Conservation (phyloP, 1,284 basidiomycete species). For the Flammula alnicola region DNA sequence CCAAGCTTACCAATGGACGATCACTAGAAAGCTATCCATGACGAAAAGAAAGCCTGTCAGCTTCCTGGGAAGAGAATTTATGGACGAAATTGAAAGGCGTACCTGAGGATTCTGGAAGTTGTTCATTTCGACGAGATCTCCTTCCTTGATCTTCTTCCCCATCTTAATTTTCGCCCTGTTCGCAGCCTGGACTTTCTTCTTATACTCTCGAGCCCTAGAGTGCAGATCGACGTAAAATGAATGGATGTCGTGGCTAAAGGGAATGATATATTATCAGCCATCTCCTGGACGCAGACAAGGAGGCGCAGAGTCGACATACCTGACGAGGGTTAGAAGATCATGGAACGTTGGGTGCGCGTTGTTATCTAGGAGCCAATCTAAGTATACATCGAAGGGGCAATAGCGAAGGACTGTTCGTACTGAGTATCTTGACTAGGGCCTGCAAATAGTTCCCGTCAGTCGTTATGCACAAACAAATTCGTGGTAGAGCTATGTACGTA, state of each 20-base stretch:
- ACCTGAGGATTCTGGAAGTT: conserved; percentile 32
- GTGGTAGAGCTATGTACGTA: conserved; percentile 8
- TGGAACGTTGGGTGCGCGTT: conserved; percentile 28
- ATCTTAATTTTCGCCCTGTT: conserved; percentile 11
- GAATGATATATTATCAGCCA: not conserved
- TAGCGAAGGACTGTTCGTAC: not conserved
- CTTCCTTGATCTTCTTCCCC: conserved; percentile 12
- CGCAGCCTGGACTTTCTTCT: conserved; percentile 8
- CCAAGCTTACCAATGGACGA: conserved; percentile 14
- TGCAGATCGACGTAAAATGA: conserved; percentile 26
- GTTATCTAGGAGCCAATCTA: conserved; percentile 10
- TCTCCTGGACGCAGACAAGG: not conserved
- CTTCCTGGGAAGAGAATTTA: not conserved
- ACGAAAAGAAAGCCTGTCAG: not conserved
- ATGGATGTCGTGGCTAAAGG: conserved; percentile 27
- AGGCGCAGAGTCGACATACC: conserved; percentile 18
- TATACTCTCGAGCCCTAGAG: conserved; percentile 17
- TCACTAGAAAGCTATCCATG: conserved; percentile 16
- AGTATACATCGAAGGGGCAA: not conserved
- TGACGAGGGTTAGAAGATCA: conserved; percentile 28
- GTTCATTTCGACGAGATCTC: conserved; percentile 26
- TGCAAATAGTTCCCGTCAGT: conserved; percentile 20
- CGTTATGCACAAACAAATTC: not conserved
- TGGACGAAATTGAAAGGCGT: not conserved
- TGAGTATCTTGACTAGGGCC: conserved; percentile 8